Evolutionary conservation across 345 rosid species (phyloP).

Genomic region (Linum trigynum): DNA sequence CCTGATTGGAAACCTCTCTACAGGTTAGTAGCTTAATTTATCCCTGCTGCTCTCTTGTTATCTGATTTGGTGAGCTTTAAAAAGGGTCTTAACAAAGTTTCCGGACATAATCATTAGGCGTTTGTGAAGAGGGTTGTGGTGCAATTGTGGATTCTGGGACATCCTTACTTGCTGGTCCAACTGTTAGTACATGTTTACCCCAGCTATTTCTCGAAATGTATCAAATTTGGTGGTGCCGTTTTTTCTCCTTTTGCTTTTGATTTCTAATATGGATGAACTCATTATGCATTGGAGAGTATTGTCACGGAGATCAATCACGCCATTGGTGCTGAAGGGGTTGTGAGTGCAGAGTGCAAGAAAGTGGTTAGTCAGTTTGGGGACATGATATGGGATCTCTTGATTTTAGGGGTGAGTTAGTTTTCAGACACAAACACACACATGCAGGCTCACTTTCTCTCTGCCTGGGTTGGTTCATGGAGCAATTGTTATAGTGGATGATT

Average conservation of each 20-base stretch:
- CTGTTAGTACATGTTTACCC: slow-evolving; percentile 26
- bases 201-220: too few species aligned
- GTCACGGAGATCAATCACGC: slow-evolving; percentile 73
- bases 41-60: not conserved
- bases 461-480: too few species aligned
- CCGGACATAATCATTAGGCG: slow-evolving; percentile 24
- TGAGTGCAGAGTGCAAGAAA: slow-evolving; percentile 57
- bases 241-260: not conserved
- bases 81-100: not conserved
- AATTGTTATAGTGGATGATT: too few species aligned
- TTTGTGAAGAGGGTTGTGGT: slow-evolving; percentile 52
- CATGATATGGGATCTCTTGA: slow-evolving; percentile 59
- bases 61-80: not conserved
- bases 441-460: too few species aligned
- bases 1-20: slow-evolving; percentile 41
- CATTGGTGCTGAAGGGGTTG: slow-evolving; percentile 62
- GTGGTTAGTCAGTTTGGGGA: slow-evolving; percentile 64
- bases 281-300: slow-evolving; percentile 32
- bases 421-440: not conserved
- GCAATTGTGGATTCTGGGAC: slow-evolving; percentile 78
- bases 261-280: not conserved
- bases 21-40: slow-evolving; percentile 31
- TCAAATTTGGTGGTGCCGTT: too few species aligned
- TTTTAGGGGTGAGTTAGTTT: slow-evolving; percentile 44
- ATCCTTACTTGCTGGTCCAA: slow-evolving; percentile 72